Evolutionary conservation across 139 green algal genomes (phyloP).

Genomic region (Auxenochlorella protothecoides): DNA sequence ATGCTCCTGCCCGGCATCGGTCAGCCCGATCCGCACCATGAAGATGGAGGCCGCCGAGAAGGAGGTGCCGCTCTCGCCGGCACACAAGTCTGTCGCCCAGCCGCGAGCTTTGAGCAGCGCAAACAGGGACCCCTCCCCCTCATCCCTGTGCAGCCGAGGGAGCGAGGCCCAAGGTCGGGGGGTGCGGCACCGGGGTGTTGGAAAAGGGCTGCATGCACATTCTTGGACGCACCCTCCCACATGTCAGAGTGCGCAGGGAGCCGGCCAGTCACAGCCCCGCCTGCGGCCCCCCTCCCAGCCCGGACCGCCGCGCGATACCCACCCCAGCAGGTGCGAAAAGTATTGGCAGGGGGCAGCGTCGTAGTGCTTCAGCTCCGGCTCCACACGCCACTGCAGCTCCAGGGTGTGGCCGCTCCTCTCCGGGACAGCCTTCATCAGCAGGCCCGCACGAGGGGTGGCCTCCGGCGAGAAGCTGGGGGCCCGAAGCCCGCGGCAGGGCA

Average conservation of each 20-base stretch:
- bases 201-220: no score
- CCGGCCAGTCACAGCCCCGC: no score
- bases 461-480: not conserved
- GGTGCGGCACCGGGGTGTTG: no score
- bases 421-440: constrained; percentile 56
- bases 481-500: constrained; percentile 36
- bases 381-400: constrained; percentile 59
- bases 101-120: constrained; percentile 65
- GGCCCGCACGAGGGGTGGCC: not conserved
- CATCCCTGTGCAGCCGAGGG: constrained; percentile 35
- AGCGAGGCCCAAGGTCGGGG: no score
- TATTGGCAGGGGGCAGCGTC: constrained; percentile 50
- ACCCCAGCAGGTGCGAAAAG: constrained; percentile 68
- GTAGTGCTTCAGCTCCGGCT: constrained; percentile 41
- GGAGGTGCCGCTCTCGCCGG: constrained; percentile 47
- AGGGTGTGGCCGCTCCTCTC: constrained; percentile 62
- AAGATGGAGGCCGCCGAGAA: constrained; percentile 37
- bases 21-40: constrained; percentile 45
- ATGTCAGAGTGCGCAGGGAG: no score
- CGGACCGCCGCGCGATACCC: not conserved
- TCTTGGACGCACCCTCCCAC: no score
- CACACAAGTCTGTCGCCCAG: constrained; percentile 49
- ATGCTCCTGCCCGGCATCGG: constrained; percentile 42
- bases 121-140: constrained; percentile 75
- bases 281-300: no score